Evolutionary conservation across 768 basidiomycete genomes (phyloP), one percentile per base, ranked within the genome.

Genomic region (Lentinus tigrinus): DNA sequence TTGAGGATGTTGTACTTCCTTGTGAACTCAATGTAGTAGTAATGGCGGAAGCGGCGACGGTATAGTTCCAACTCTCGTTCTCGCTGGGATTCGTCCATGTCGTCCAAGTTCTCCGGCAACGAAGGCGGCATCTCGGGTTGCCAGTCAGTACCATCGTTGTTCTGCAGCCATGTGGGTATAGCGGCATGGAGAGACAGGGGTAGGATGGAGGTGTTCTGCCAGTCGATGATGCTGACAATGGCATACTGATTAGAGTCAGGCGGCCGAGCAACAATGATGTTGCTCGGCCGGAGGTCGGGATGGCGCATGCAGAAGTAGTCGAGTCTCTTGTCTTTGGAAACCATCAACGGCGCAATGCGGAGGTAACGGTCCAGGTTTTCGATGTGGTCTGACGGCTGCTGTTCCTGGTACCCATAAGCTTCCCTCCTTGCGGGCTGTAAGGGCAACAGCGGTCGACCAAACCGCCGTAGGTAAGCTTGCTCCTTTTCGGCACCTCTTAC

Each of bases 281-380:
- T 82, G 74, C 65, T 76, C 52, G 56, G 74, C 64, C 77, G 74
- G 63, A 70, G 65, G 60, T 74, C 72, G 19, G 71, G 74, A 71
- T 74, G 74, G 67, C 80, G 80, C 71, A 83, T 80, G 68, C 74
- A 57, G 73, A 83, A 83, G 67, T 57, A 64, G 66, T 56, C 10
- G 65, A 79, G 72, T 65, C 73, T 56, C 0, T 70, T 62, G 68
- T 81, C 53, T 58, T 46, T 75, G 48, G 80, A 73, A 58, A 80
- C 44, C 69, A 83, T 78, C 49, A 74, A 80, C 19, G 80, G 66
- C 17, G 73, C 71, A 64, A 82, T 75, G 75, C 56, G 70, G 63
- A 79, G 79, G 63, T 82, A 81, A 56, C 72, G 78, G 1, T 77
- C 54, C 46, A 83, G 68, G 68, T 81, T 83, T 69, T 81, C 64